A percentile compares a stretch with the other conserved stretches of the same genome.
phyloP scores from a whole-genome alignment of 2,329 filamentous ascomycete species.

The Fusarium bulbicola region DNA sequence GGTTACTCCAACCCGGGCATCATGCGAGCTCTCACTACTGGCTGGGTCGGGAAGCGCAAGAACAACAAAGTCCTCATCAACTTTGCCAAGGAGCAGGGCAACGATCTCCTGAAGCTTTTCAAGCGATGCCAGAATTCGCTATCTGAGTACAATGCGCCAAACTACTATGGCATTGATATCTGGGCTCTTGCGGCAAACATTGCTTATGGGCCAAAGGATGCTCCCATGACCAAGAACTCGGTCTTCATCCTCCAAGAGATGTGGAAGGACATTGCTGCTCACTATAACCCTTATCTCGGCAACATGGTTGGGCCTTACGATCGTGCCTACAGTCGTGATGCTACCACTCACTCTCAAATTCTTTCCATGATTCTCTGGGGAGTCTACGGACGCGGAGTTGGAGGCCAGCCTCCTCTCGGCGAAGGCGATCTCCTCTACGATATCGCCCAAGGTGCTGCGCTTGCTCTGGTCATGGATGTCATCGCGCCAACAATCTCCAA shows the following conservation, averaged over 20 bases:
- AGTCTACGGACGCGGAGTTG: background rate
- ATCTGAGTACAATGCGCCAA: slow-evolving; percentile 11
- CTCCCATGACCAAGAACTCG: slow-evolving; percentile 9
- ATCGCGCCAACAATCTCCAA: slow-evolving; percentile 50
- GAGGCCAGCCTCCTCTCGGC: slow-evolving; percentile 5
- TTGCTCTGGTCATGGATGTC: slow-evolving; percentile 44
- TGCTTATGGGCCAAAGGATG: slow-evolving; percentile 9
- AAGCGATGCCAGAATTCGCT: background rate
- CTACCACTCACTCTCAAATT: slow-evolving; percentile 28
- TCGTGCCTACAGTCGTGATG: slow-evolving; percentile 36
- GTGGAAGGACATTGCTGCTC: slow-evolving; percentile 34
- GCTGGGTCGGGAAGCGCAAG: slow-evolving; percentile 53
- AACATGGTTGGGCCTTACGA: slow-evolving; percentile 38
- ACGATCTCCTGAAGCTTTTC: slow-evolving; percentile 45
- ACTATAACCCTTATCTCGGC: slow-evolving; percentile 35
- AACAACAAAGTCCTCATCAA: slow-evolving; percentile 49
- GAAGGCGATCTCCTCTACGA: slow-evolving; percentile 10
- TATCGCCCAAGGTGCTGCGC: background rate
- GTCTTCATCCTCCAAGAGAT: slow-evolving; percentile 24
- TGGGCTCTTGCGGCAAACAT: slow-evolving; percentile 15
- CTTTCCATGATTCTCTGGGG: slow-evolving; percentile 15
- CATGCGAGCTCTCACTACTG: slow-evolving; percentile 52
- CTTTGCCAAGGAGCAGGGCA: slow-evolving; percentile 49
- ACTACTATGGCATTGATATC: slow-evolving; percentile 11
- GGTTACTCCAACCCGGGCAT: slow-evolving; percentile 54